Evolutionary conservation across 345 rosid species (phyloP).

Genomic region (Eucalyptus victrix): DNA sequence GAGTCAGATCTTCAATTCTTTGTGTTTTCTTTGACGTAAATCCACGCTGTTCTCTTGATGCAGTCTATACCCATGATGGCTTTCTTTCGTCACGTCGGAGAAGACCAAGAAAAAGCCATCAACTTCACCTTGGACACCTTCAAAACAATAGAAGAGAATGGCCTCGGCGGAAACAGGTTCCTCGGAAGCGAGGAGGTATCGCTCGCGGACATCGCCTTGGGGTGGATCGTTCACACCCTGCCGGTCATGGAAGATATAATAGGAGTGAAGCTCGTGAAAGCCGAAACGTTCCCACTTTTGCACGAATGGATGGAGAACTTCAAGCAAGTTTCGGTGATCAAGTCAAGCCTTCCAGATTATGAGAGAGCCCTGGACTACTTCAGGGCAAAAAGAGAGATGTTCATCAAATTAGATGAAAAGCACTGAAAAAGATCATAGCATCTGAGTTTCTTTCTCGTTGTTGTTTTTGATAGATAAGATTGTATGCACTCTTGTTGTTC

Average conservation of each 20-base stretch:
- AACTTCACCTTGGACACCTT: neutral
- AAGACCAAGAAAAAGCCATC: neutral
- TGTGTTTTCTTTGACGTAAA: neutral
- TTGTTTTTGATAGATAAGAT: neutral
- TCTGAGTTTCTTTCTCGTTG: neutral
- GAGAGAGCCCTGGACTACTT: neutral
- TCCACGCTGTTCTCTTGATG: neutral
- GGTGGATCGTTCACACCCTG: neutral
- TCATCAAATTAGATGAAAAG: neutral
- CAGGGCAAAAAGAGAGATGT: neutral
- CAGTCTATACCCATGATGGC: neutral
- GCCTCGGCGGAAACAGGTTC: neutral
- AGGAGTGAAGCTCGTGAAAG: neutral
- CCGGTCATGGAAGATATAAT: neutral
- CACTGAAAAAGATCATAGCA: neutral
- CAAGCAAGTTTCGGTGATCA: neutral
- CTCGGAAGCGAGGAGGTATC: neutral
- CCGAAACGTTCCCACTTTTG: neutral
- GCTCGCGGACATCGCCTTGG: neutral
- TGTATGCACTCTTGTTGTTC: neutral
- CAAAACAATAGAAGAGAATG: neutral
- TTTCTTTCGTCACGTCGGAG: neutral
- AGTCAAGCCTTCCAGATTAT: neutral
- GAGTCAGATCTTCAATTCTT: neutral
- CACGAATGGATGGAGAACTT: neutral